A percentile compares a stretch with the other conserved stretches of the same genome.
Evolutionary conservation across 768 basidiomycete genomes (phyloP).

Genomic region (Boletus rufocinnamomeus): DNA sequence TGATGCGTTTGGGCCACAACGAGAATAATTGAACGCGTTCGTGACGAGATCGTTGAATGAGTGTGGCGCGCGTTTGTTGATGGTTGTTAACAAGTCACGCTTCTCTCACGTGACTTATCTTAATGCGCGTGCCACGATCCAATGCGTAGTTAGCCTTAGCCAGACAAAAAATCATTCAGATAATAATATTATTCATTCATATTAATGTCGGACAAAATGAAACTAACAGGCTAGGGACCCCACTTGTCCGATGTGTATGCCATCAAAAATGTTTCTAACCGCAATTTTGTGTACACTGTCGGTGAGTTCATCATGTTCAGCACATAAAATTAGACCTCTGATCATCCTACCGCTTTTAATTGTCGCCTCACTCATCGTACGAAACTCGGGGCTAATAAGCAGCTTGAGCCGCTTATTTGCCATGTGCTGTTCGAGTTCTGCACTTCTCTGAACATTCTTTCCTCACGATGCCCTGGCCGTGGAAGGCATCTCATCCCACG

Average conservation of each 20-base stretch:
- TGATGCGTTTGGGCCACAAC: not conserved
- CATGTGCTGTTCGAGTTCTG: not conserved
- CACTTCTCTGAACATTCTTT: not conserved
- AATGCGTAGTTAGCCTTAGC: too few relatives aligned
- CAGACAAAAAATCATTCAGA: too few relatives aligned
- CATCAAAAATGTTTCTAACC: not conserved
- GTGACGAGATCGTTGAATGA: conserved; percentile 12
- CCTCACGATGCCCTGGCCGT: not conserved
- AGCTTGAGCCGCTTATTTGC: not conserved
- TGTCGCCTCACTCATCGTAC: not conserved
- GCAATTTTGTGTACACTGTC: not conserved
- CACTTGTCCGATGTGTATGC: not conserved
- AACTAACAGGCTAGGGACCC: not conserved
- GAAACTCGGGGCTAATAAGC: not conserved
- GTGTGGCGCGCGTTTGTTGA: conserved; percentile 25
- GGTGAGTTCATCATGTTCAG: not conserved
- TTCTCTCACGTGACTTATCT: conserved; percentile 14
- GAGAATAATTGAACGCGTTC: not conserved
- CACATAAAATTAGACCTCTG: too few relatives aligned
- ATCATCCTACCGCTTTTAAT: not conserved
- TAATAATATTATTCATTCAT: too few relatives aligned
- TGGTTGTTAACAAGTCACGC: conserved; percentile 26
- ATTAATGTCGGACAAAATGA: too few relatives aligned
- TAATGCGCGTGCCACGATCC: too few relatives aligned
- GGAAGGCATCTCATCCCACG: not conserved